phyloP scores from a whole-genome alignment of 202 grass and related monocot genomes.

The Schoenoplectus triqueter region DNA sequence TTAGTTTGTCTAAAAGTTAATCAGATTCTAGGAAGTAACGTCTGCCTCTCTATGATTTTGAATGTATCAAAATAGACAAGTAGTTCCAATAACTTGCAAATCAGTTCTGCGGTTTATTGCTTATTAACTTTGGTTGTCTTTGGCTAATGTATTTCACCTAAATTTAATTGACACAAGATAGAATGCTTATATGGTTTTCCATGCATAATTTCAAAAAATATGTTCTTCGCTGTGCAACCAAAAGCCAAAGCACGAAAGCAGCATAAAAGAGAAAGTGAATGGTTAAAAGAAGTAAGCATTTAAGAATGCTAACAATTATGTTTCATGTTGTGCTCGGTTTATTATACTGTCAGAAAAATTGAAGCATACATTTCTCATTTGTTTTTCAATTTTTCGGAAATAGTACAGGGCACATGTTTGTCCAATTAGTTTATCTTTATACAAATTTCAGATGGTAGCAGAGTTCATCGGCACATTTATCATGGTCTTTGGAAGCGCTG shows the following conservation, averaged over 20 bases:
- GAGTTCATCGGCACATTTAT: constrained; percentile 67
- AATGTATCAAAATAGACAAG: background rate
- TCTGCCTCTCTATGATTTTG: background rate
- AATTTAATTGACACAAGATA: background rate
- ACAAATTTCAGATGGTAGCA: constrained; percentile 39
- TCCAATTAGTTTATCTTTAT: constrained; percentile 2
- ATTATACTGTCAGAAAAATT: background rate
- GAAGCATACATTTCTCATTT: constrained; percentile 13
- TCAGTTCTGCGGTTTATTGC: background rate
- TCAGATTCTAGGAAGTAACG: background rate
- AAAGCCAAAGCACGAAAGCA: too few species aligned
- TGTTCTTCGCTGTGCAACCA: background rate
- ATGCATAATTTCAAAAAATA: constrained; percentile 2
- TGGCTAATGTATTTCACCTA: background rate
- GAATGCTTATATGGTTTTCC: background rate
- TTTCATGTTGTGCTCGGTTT: background rate
- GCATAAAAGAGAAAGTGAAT: too few species aligned
- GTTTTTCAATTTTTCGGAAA: background rate
- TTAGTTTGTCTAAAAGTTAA: background rate
- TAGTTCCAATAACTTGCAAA: background rate
- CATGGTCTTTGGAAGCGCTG: constrained; percentile 47
- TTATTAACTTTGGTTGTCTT: background rate
- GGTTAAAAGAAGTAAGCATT: background rate
- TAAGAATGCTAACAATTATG: background rate
- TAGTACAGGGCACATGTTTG: background rate